phyloP scores from a whole-genome alignment of 2,329 filamentous ascomycete genomes.

The Coleophoma cylindrospora region DNA sequence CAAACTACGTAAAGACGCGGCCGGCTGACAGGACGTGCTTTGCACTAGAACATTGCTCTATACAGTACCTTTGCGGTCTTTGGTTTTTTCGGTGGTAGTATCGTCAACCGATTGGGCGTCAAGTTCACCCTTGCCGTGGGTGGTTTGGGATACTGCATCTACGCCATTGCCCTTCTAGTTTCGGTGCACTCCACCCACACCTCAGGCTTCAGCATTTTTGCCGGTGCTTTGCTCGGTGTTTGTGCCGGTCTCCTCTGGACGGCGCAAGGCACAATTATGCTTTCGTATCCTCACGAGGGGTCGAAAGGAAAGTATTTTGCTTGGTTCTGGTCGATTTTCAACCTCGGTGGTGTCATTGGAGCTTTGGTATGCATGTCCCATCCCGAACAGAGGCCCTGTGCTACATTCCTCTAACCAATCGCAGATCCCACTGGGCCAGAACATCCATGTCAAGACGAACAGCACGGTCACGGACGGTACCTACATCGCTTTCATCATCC shows the following conservation, averaged over 20 bases:
- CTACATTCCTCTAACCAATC: slow-evolving; percentile 3
- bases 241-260: slow-evolving; percentile 80
- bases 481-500: slow-evolving; percentile 84
- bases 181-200: slow-evolving; percentile 60
- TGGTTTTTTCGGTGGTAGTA: slow-evolving; percentile 68
- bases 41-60: slow-evolving; percentile 33
- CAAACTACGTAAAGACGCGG: background rate
- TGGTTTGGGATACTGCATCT: slow-evolving; percentile 72
- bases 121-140: slow-evolving; percentile 64
- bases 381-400: background rate
- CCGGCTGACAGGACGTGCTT: background rate
- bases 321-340: slow-evolving; percentile 94
- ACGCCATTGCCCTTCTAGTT: slow-evolving; percentile 64
- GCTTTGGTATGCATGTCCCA: slow-evolving; percentile 41
- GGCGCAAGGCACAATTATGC: slow-evolving; percentile 81
- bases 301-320: slow-evolving; percentile 86
- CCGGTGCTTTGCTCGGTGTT: slow-evolving; percentile 70
- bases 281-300: slow-evolving; percentile 78
- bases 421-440: slow-evolving; percentile 68
- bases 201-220: slow-evolving; percentile 70
- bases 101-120: slow-evolving; percentile 73
- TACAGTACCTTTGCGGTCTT: slow-evolving; percentile 50
- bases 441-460: slow-evolving; percentile 51
- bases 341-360: slow-evolving; percentile 84
- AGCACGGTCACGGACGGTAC: slow-evolving; percentile 66